These are phyloP conservation scores for Pleurotus pulmonarius DNA, from an alignment of 768 basidiomycete species.

Conservation along the genomic window DNA sequence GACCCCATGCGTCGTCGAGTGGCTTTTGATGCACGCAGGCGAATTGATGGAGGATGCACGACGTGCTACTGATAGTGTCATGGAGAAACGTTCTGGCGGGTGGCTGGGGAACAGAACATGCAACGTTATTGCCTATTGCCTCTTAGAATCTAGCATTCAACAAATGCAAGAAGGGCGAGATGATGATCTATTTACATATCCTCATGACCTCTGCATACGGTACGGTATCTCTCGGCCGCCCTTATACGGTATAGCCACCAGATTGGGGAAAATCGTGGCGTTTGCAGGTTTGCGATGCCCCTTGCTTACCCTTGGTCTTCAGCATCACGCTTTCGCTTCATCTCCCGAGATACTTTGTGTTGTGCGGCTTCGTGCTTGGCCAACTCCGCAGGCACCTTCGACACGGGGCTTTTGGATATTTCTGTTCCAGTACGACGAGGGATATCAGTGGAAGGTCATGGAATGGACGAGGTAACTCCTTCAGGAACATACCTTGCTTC, in stretches of 20 bases:
- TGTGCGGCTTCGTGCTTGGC: slow-evolving; percentile 91
- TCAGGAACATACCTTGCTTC: slow-evolving; percentile 66
- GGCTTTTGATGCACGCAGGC: no score
- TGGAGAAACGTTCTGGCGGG: no score
- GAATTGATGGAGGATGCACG: no score
- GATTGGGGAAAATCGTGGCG: background rate
- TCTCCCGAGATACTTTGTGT: slow-evolving; percentile 87
- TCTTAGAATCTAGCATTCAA: no score
- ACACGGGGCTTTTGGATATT: slow-evolving; percentile 91
- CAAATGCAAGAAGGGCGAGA: no score
- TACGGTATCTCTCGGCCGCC: no score
- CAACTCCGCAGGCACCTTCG: slow-evolving; percentile 83
- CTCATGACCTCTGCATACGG: background rate
- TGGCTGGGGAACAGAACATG: no score
- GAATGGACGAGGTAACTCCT: slow-evolving; percentile 5
- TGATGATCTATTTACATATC: background rate
- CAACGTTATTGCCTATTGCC: no score
- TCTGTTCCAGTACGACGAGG: slow-evolving; percentile 41
- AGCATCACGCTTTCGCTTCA: slow-evolving; percentile 90
- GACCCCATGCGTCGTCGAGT: no score
- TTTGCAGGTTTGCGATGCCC: no score
- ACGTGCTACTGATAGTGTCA: no score
- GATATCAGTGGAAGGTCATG: slow-evolving; percentile 10
- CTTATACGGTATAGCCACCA: background rate
- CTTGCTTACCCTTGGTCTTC: slow-evolving; percentile 59